Evolutionary conservation across 257 asterid species (phyloP).

Genomic region (Solanum rostratum): DNA sequence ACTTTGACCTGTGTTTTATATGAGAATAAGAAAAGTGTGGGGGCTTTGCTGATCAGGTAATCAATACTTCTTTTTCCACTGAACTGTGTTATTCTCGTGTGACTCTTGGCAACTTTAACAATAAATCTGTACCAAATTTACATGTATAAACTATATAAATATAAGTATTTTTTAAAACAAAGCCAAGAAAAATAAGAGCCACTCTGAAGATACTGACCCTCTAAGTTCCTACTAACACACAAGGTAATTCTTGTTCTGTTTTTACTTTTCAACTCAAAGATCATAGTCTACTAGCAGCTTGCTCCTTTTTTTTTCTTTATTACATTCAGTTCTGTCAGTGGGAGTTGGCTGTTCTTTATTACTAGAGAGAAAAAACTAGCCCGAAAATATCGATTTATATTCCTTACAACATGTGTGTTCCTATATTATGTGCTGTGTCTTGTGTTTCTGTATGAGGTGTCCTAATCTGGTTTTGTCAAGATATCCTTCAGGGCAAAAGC

Average conservation of each 20-base stretch:
- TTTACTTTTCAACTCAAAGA: background rate
- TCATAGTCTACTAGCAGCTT: background rate
- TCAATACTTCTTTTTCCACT: background rate
- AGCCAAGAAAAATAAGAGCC: background rate
- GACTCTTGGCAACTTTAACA: background rate
- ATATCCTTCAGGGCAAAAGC: background rate
- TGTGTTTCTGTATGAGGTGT: background rate
- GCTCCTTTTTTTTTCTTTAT: background rate
- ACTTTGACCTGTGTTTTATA: background rate
- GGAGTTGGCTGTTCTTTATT: background rate
- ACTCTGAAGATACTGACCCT: background rate
- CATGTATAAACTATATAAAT: background rate
- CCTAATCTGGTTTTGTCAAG: background rate
- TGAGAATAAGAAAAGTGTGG: background rate
- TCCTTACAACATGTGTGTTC: background rate
- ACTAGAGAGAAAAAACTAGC: background rate
- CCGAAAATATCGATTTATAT: background rate
- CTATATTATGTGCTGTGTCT: background rate
- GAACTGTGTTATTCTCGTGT: conserved; percentile 2
- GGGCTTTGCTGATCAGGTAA: background rate
- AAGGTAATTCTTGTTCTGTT: background rate
- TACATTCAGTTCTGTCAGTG: background rate
- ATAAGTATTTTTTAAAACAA: background rate
- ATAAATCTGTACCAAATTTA: background rate
- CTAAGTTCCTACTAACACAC: background rate